Evolutionary conservation across 768 basidiomycete species (phyloP).

Genomic region (Lentinula edodes): DNA sequence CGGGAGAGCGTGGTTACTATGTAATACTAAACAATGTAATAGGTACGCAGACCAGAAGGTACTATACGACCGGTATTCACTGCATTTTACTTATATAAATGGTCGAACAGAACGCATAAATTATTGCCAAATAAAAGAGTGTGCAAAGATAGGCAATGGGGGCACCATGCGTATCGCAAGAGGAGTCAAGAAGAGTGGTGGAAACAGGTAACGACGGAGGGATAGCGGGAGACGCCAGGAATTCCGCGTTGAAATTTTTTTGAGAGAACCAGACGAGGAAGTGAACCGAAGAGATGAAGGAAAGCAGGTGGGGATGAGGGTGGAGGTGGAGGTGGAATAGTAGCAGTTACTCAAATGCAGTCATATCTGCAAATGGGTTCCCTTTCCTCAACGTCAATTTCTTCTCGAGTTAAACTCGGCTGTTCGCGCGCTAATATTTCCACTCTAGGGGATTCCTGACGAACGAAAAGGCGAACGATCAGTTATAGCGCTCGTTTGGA

Average conservation of each 20-base stretch:
- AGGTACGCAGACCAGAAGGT: not conserved
- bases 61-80: not conserved
- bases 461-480: not conserved
- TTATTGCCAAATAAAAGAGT: not conserved
- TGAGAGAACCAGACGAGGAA: not conserved
- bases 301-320: not conserved
- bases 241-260: not conserved
- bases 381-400: not conserved
- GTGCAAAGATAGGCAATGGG: too few relatives aligned
- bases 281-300: not conserved
- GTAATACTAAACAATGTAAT: not conserved
- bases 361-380: slow-evolving; percentile 4
- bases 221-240: not conserved
- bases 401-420: not conserved
- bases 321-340: not conserved
- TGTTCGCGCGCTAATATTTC: not conserved
- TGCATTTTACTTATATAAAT: not conserved
- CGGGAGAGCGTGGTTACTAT: too few relatives aligned
- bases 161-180: not conserved
- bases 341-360: not conserved
- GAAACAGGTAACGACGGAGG: not conserved
- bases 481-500: too few relatives aligned
- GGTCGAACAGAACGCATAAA: not conserved
- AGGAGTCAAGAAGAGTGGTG: not conserved
- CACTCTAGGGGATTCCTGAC: not conserved